Percentiles rank a stretch among this genome's conserved stretches.
Evolutionary conservation across 176 grass and related monocot species (phyloP).

Genomic region (Cenchrus purpureus): DNA sequence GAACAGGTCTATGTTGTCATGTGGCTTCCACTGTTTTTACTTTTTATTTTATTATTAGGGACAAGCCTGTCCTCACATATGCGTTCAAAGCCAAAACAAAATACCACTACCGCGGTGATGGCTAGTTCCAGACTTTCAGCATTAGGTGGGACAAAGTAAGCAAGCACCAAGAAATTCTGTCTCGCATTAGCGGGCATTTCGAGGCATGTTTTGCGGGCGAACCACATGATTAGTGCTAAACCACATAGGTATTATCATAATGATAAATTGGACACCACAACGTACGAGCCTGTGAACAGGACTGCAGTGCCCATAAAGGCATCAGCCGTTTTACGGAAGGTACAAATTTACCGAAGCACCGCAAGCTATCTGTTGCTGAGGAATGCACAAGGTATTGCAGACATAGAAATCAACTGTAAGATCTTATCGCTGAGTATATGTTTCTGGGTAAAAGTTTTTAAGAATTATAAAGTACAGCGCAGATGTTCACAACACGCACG

Average conservation of each 20-base stretch:
- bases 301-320: no score
- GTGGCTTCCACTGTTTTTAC: slow-evolving; percentile 42
- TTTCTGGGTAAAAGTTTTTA: no score
- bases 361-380: no score
- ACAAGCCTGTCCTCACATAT: slow-evolving; percentile 33
- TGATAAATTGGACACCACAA: not conserved
- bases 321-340: no score
- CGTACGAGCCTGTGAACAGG: no score
- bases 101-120: slow-evolving; percentile 3
- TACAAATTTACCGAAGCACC: no score
- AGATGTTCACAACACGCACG: no score
- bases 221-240: not conserved
- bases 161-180: slow-evolving; percentile 33
- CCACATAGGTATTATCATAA: not conserved
- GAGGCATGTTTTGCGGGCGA: slow-evolving; percentile 30
- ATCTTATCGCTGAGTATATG: no score
- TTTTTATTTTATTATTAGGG: not conserved
- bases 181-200: slow-evolving; percentile 29
- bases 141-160: not conserved
- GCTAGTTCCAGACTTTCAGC: slow-evolving; percentile 11
- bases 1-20: slow-evolving; percentile 35
- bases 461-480: no score
- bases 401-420: no score
- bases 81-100: not conserved
- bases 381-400: no score